A percentile compares a stretch with the other conserved stretches of the same genome.
phyloP scores from a whole-genome alignment of 2,329 filamentous ascomycete genomes.

The Trichoderma koningii region DNA sequence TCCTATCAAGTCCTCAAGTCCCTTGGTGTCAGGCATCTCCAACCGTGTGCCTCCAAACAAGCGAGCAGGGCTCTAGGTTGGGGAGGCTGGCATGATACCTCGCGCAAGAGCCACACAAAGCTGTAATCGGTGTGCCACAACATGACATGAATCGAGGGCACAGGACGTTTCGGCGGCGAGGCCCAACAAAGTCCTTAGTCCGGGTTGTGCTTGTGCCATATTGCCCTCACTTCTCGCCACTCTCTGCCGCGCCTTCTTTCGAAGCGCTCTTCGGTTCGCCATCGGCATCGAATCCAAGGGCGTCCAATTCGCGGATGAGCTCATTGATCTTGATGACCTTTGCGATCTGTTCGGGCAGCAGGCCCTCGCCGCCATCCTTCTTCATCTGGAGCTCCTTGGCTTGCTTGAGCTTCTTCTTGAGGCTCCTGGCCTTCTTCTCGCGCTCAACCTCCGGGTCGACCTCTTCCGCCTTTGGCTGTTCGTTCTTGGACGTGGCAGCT shows the following conservation, averaged over 20 bases:
- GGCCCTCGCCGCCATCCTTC: slow-evolving; percentile 79
- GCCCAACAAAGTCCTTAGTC: background rate
- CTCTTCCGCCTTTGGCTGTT: slow-evolving; percentile 42
- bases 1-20: background rate
- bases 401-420: slow-evolving; percentile 94
- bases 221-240: slow-evolving; percentile 32
- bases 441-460: slow-evolving; percentile 73
- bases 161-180: background rate
- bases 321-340: slow-evolving; percentile 98
- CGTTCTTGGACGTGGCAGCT: slow-evolving; percentile 32
- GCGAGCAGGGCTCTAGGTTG: background rate
- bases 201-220: background rate
- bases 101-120: background rate
- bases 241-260: slow-evolving; percentile 17
- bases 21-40: background rate
- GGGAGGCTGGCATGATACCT: background rate
- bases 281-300: slow-evolving; percentile 79
- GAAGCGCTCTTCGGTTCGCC: slow-evolving; percentile 57
- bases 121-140: background rate
- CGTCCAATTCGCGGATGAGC: slow-evolving; percentile 82
- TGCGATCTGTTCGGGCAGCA: slow-evolving; percentile 92
- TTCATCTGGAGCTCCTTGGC: slow-evolving; percentile 87
- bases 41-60: background rate
- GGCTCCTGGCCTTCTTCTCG: slow-evolving; percentile 88
- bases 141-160: background rate